A percentile compares a stretch with the other conserved stretches of the same genome.
Evolutionary conservation across 345 rosid genomes (phyloP).

Genomic region (Jatropha curcas): DNA sequence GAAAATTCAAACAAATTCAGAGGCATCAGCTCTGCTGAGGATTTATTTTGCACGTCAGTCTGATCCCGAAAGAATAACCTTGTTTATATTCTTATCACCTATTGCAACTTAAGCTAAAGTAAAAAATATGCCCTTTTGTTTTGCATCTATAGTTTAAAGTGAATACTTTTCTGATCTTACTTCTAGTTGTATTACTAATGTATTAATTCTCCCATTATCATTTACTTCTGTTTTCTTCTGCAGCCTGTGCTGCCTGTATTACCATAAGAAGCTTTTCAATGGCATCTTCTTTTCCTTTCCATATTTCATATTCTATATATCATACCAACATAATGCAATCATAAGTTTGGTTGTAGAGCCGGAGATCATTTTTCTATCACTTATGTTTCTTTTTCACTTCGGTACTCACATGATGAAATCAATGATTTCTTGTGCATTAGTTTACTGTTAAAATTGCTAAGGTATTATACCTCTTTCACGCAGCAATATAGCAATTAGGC

Average conservation of each 20-base stretch:
- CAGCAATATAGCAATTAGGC: neutral
- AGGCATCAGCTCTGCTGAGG: constrained; percentile 23
- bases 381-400: neutral
- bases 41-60: constrained; percentile 35
- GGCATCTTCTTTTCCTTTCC: neutral
- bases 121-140: neutral
- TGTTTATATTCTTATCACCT: too few species aligned
- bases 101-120: neutral
- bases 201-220: neutral
- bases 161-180: neutral
- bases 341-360: neutral
- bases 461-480: neutral
- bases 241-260: neutral
- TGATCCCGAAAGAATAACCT: constrained; percentile 21
- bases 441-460: neutral
- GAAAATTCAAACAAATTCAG: constrained; percentile 1
- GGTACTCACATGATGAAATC: too few species aligned
- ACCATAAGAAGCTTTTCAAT: neutral
- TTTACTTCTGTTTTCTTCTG: too few species aligned
- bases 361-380: neutral
- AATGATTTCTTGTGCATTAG: neutral
- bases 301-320: neutral
- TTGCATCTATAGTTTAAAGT: neutral
- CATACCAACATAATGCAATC: neutral
- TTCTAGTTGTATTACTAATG: neutral